Evolutionary conservation across 1,284 basidiomycete species (phyloP), one percentile per base, ranked within the genome.

Genomic region (Tranzscheliella williamsii): DNA sequence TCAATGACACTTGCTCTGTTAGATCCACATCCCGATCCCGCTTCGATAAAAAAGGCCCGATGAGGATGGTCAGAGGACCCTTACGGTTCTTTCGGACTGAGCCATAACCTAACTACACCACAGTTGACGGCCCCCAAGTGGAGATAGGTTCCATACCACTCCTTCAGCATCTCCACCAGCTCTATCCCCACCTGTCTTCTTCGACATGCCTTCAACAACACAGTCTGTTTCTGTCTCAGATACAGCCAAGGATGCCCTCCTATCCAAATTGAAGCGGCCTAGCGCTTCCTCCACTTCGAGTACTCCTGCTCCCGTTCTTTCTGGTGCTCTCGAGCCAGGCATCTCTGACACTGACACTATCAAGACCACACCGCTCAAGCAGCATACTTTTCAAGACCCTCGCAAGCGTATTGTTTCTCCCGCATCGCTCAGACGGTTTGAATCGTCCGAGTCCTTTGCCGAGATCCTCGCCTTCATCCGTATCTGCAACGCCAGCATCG

Each of bases 361-460:
- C 36, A 29, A 37, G 5, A 46, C 34, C 13, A 27, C 47, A 2
- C 37, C 45, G 3, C 26, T 57, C 32, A 31, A 42, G 7, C n/a
- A 43, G 2, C 46, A 57, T 12, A 31, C 36, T 16, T 63, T 63
- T 24, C 38, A 46, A 24, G 54, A 49, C 31, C 82, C 82, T 0
- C 75, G 71, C 22, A 97, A 96, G 81, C 82, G 82, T 17, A 91
- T 98, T 65, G 80, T 98, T 16, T 85, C 87, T 1, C 84, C 83
- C 30, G 84, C 83, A 8, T 91, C 96, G 66, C 84, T 97, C 0
- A 81, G 85, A 26, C 85, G 85, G n/a, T 98, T 96, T 76, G 85
- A 91, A 71, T 69, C 81, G 4, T 91, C 89, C 0, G 76, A 82
- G 35, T 87, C 91, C 0, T 86, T 93, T 74, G 76, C 81, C 23